phyloP scores from a whole-genome alignment of 2,329 filamentous ascomycete genomes.

The Talaromyces pinophilus region DNA sequence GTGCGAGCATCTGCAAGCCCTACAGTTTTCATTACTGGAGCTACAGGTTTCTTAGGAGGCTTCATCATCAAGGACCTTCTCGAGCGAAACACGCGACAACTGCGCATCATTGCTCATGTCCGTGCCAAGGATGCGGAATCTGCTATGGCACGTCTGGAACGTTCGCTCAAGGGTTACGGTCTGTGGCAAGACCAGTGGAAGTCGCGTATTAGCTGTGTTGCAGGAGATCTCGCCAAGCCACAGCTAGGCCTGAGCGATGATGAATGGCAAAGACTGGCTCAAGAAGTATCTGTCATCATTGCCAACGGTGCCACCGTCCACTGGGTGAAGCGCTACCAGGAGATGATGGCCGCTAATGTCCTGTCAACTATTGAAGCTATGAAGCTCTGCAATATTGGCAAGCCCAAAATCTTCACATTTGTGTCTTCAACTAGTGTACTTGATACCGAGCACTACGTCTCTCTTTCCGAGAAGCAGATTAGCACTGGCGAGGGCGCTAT shows the following conservation, averaged over 20 bases:
- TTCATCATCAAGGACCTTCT: conserved; percentile 78
- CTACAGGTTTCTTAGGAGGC: conserved; percentile 84
- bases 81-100: conserved; percentile 55
- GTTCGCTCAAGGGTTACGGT: conserved; percentile 71
- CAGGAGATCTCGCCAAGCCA: conserved; percentile 72
- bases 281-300: conserved; percentile 70
- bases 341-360: conserved; percentile 74
- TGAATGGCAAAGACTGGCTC: conserved; percentile 65
- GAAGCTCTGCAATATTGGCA: conserved; percentile 72
- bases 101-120: conserved; percentile 73
- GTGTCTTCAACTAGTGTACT: conserved; percentile 80
- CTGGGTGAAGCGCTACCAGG: conserved; percentile 77
- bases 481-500: conserved; percentile 65
- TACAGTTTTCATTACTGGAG: conserved; percentile 81
- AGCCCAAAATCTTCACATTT: conserved; percentile 77
- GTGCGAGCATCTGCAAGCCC: conserved; percentile 31
- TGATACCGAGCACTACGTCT: conserved; percentile 78
- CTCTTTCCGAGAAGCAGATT: conserved; percentile 66
- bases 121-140: conserved; percentile 61
- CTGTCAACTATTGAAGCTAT: conserved; percentile 76
- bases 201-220: conserved; percentile 64
- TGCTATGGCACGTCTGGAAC: conserved; percentile 65
- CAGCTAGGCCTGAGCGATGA: conserved; percentile 69
- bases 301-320: conserved; percentile 81
- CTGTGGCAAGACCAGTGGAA: conserved; percentile 71